phyloP scores from a whole-genome alignment of 352 stramenopile species.

The Globisporangium paddicum region DNA sequence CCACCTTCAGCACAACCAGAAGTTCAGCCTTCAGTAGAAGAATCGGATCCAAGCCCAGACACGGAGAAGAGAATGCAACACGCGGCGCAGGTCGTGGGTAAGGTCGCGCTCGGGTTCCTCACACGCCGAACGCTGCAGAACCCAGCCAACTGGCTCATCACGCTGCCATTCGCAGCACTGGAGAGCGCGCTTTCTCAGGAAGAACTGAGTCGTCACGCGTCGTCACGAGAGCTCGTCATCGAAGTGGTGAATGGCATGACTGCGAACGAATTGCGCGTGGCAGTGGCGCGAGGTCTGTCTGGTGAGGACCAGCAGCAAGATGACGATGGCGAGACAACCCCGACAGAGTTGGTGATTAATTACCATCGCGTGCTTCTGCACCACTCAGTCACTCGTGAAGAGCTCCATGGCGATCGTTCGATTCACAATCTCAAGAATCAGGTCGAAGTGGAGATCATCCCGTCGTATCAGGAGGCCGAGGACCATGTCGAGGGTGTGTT shows the following conservation, averaged over 20 bases:
- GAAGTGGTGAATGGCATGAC: slow-evolving; percentile 49
- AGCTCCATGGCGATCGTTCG: slow-evolving; percentile 21
- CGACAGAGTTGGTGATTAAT: slow-evolving; percentile 7
- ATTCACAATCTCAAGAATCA: slow-evolving; percentile 22
- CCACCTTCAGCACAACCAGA: background rate
- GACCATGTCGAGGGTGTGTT: slow-evolving; percentile 29
- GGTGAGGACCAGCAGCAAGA: background rate
- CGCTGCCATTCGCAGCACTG: slow-evolving; percentile 25
- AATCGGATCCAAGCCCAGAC: background rate
- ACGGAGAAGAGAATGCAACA: slow-evolving; percentile 21
- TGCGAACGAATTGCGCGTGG: slow-evolving; percentile 47
- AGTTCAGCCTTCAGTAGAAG: background rate
- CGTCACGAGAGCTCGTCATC: slow-evolving; percentile 20
- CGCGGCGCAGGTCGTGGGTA: slow-evolving; percentile 42
- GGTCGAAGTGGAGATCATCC: slow-evolving; percentile 41
- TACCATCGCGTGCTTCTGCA: slow-evolving; percentile 38
- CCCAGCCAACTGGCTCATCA: slow-evolving; percentile 47
- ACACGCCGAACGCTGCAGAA: slow-evolving; percentile 30
- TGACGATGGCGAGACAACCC: background rate
- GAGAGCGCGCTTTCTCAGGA: slow-evolving; percentile 23
- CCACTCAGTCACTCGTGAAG: slow-evolving; percentile 18
- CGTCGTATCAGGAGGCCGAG: slow-evolving; percentile 19
- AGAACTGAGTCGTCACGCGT: slow-evolving; percentile 13
- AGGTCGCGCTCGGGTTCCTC: slow-evolving; percentile 46
- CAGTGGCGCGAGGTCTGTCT: slow-evolving; percentile 37